Percentiles rank a stretch among this genome's conserved stretches.
These are phyloP conservation scores for Neoboletus magnificus DNA, from an alignment of 768 basidiomycete species.

Conservation along the genomic window DNA sequence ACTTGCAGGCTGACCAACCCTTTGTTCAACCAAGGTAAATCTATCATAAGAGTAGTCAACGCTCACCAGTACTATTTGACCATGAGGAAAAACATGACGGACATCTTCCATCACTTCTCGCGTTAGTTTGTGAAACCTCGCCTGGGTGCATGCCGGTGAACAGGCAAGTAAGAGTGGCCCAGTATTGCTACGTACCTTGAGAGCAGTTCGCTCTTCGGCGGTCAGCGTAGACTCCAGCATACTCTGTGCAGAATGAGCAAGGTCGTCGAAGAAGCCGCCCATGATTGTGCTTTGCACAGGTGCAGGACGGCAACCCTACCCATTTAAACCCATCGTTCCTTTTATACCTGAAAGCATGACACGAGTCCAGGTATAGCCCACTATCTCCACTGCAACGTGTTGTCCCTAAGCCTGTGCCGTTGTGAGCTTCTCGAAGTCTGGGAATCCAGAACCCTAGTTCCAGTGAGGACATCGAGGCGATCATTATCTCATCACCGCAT, in stretches of 20 bases:
- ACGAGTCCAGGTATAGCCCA: background rate
- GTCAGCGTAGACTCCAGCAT: slow-evolving; percentile 21
- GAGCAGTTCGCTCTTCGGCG: slow-evolving; percentile 21
- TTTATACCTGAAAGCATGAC: slow-evolving; percentile 3
- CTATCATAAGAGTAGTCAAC: background rate
- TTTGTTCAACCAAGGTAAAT: background rate
- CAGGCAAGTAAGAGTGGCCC: background rate
- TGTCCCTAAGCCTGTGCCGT: background rate
- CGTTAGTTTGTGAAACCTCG: slow-evolving; percentile 30
- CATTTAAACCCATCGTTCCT: no score
- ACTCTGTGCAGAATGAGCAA: slow-evolving; percentile 18
- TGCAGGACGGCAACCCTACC: background rate
- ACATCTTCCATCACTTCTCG: slow-evolving; percentile 29
- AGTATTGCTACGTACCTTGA: slow-evolving; percentile 18
- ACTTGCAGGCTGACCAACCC: slow-evolving; percentile 17
- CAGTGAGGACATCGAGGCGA: background rate
- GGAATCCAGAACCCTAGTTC: background rate
- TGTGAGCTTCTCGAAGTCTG: background rate
- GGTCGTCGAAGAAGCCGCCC: slow-evolving; percentile 32
- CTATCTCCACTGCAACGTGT: background rate
- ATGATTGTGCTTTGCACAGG: slow-evolving; percentile 4
- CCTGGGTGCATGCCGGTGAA: slow-evolving; percentile 6
- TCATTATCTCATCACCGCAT: background rate
- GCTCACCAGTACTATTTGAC: slow-evolving; percentile 28
- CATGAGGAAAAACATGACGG: slow-evolving; percentile 26